A percentile compares a stretch with the other conserved stretches of the same genome.
Conservation (phyloP, 116 monocot genomes). For the Iris pallida region DNA sequence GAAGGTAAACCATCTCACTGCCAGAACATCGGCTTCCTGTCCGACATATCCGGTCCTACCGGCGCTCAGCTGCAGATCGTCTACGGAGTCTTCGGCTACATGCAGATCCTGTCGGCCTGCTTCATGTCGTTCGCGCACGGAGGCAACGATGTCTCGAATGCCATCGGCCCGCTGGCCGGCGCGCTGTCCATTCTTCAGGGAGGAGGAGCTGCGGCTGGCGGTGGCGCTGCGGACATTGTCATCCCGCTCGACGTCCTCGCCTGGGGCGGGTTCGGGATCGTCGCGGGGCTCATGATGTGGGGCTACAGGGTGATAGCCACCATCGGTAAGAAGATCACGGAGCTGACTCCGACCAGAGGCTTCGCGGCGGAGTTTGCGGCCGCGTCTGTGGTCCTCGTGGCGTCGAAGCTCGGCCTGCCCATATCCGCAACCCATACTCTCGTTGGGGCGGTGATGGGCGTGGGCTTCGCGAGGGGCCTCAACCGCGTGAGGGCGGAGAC, state of each 20-base stretch:
- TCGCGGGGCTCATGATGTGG: conserved; percentile 96
- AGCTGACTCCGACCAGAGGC: conserved; percentile 89
- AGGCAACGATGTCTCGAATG: conserved; percentile 94
- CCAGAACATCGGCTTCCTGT: conserved; percentile 52
- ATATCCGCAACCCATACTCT: conserved; percentile 97
- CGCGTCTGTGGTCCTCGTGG: conserved; percentile 83
- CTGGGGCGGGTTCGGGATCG: conserved; percentile 98
- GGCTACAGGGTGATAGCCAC: conserved; percentile 94
- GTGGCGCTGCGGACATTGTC: conserved; percentile 48
- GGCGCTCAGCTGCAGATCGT: conserved; percentile 92
- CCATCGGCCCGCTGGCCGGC: conserved; percentile 88
- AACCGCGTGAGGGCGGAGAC: conserved; percentile 81
- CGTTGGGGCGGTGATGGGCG: conserved; percentile 95
- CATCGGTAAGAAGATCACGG: conserved; percentile 94
- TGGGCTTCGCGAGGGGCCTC: conserved; percentile 86
- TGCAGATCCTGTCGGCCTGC: conserved; percentile 94
- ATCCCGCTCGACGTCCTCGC: conserved; percentile 91
- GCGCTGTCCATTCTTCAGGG: conserved; percentile 86
- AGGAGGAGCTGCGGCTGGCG: conserved; percentile 9
- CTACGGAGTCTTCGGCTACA: conserved; percentile 95
- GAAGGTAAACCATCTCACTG: conserved; percentile 19
- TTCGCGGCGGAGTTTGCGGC: conserved; percentile 97
- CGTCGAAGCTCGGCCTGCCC: conserved; percentile 88
- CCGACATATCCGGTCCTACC: conserved; percentile 74
- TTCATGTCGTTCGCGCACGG: conserved; percentile 99